Evolutionary conservation across 2,329 filamentous ascomycete species (phyloP), one percentile per base, ranked within the genome.

Genomic region (Fusarium torreyae): DNA sequence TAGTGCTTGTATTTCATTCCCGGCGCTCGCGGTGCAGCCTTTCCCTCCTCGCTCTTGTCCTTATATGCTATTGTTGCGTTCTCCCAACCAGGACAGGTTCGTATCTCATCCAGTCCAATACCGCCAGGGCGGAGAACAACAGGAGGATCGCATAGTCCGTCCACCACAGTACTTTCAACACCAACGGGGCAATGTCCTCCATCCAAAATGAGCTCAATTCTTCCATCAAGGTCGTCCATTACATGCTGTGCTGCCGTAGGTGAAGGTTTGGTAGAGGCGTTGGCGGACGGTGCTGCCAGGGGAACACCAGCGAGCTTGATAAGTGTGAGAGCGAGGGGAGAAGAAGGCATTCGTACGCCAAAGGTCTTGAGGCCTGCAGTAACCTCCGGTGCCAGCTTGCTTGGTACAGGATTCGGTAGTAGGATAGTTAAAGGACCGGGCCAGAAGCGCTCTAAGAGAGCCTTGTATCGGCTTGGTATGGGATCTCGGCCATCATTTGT

Each of bases 1-100:
- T 99, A 99, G 78, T 99, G 96, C 77, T 96, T 93, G 78, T 99
- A 99, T 81, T 99, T 99, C 96, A 99, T 99, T 1, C 96, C 96
- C 0, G 96, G 96, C 1, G 96, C 96, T 58, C 93, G 86, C 1
- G 96, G 96, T 11, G 87, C 86, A 1, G 78, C 82, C 51, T 87
- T 88, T 7, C 88, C 91, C 20, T 88, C 85, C 73, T 93, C 88
- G 17, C 89, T 88, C 59, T 87, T 86, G 74, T 97, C 94, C 75
- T 91, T 89, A 79, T 98, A 98, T 13, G 88, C 95, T 62, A 91
- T 89, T 65, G 86, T 84, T 1, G 94, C 92, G 39, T 87, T 82
- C 77, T 94, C 91, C 95, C 96, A 99, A 1, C 95, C 95, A 0
- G 86, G 83, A 75, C 91, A 94, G 40, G 82, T 77, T 43, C 91